Evolutionary conservation across 441 rosid species (phyloP), one percentile per base, ranked within the genome.

Genomic region (Populus hybrid): DNA sequence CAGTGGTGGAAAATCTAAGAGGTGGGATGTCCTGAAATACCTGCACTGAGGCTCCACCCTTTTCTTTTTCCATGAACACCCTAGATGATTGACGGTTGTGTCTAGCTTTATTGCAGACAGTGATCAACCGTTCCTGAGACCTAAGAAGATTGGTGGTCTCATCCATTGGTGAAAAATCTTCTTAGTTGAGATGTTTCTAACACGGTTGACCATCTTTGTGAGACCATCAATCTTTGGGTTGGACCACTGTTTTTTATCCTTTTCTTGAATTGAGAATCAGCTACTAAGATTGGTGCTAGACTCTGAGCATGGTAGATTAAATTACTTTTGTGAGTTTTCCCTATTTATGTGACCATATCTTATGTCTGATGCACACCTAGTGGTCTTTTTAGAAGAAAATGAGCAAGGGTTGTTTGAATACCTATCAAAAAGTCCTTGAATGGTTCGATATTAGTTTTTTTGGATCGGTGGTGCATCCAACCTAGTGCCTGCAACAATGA

Each of bases 381-480:
- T 79, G 67, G 73, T 61, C 77, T 69, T 71, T 73, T 71, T 10
- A 63, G 67, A 63, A 73, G 75, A 70, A 82, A 68, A 75, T 65
- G 75, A 81, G 76, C 73, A 75, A 78, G 75, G 81, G 77, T 4
- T 69, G 84, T 74, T 78, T 73, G 73, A 82, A 81, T 93, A 93
- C 99, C 99, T 53, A 79, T 84, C 23, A 84, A 77, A 64, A 89
- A 83, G 83, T 90, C 95, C 82, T 88, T 92, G 85, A 85, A 71
- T 70, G 88, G 86, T 80, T 89, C 93, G 20, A 75, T 79, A 86
- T 84, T 84, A 77, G 80, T 86, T 73, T 85, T 87, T 80, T 83
- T 82, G 75, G 85, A 77, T 86, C 86, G 88, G 68, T 84, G 86
- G 84, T 87, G 91, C 94, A 91, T 88, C 99, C 97, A 93, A 74